Evolutionary conservation across 2,329 filamentous ascomycete species (phyloP).

Genomic region (Simplicillium aogashimaense): DNA sequence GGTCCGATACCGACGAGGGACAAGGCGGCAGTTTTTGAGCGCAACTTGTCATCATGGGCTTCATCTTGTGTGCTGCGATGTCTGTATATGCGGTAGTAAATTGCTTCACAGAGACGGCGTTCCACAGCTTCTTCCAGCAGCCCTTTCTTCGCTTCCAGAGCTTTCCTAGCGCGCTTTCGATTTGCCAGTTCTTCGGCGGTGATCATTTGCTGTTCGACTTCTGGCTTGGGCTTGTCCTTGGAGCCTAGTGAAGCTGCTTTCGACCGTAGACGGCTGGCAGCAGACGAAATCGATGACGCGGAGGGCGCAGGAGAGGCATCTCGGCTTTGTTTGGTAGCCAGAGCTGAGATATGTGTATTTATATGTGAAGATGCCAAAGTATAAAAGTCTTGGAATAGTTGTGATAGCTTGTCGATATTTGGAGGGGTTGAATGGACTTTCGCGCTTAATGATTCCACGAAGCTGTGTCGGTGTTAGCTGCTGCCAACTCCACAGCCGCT

Average conservation of each 20-base stretch:
- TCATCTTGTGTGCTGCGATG: constrained; percentile 90
- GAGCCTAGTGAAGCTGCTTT: constrained; percentile 44
- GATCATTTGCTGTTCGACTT: constrained; percentile 71
- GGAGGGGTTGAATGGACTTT: constrained; percentile 80
- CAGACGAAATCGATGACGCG: constrained; percentile 43
- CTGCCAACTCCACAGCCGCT: neutral
- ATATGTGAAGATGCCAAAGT: constrained; percentile 70
- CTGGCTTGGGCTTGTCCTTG: constrained; percentile 39
- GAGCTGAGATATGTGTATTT: constrained; percentile 71
- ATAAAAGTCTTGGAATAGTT: constrained; percentile 95
- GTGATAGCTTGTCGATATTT: constrained; percentile 69
- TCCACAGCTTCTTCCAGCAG: constrained; percentile 88
- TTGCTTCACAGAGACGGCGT: constrained; percentile 70
- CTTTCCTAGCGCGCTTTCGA: constrained; percentile 65
- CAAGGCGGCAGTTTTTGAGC: constrained; percentile 86
- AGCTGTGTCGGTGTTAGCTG: constrained; percentile 42
- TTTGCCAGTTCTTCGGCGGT: constrained; percentile 77
- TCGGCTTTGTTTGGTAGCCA: constrained; percentile 66
- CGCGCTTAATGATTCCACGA: constrained; percentile 80
- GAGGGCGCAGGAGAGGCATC: constrained; percentile 48
- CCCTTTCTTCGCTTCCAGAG: constrained; percentile 66
- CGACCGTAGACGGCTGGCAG: constrained; percentile 44
- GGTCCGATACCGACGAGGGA: constrained; percentile 85
- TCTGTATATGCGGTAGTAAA: constrained; percentile 83
- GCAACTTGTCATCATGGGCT: constrained; percentile 85